phyloP scores from a whole-genome alignment of 176 grass and related monocot species.

The Juncus effusus region DNA sequence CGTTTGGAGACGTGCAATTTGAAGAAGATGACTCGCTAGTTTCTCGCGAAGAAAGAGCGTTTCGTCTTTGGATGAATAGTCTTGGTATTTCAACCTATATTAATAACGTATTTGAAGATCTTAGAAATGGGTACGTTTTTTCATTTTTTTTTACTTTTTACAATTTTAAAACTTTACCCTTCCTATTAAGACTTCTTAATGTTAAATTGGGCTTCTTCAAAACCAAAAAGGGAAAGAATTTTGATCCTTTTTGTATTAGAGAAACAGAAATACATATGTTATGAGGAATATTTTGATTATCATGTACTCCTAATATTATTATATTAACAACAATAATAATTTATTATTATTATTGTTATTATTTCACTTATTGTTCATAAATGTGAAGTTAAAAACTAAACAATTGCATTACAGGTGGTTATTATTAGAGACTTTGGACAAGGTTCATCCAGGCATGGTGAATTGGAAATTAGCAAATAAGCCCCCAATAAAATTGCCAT shows the following conservation, averaged over 20 bases:
- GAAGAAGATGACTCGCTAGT: constrained; percentile 91
- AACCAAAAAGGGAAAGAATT: background rate
- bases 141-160: background rate
- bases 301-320: too few species aligned
- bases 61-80: constrained; percentile 94
- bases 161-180: background rate
- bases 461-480: constrained; percentile 87
- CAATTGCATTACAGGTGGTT: constrained; percentile 52
- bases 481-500: constrained; percentile 88
- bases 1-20: constrained; percentile 66
- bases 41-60: constrained; percentile 90
- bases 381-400: background rate
- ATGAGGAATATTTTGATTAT: background rate
- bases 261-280: background rate
- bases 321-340: too few species aligned
- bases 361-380: too few species aligned
- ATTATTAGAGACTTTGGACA: constrained; percentile 89
- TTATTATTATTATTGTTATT: too few species aligned
- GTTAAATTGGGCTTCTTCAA: background rate
- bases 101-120: constrained; percentile 98
- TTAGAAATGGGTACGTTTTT: constrained; percentile 80
- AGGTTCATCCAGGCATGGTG: constrained; percentile 70
- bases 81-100: constrained; percentile 91
- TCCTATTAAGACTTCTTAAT: background rate
- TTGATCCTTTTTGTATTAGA: background rate